phyloP scores from a whole-genome alignment of 306 rosid species.

The Prunus armeniaca region DNA sequence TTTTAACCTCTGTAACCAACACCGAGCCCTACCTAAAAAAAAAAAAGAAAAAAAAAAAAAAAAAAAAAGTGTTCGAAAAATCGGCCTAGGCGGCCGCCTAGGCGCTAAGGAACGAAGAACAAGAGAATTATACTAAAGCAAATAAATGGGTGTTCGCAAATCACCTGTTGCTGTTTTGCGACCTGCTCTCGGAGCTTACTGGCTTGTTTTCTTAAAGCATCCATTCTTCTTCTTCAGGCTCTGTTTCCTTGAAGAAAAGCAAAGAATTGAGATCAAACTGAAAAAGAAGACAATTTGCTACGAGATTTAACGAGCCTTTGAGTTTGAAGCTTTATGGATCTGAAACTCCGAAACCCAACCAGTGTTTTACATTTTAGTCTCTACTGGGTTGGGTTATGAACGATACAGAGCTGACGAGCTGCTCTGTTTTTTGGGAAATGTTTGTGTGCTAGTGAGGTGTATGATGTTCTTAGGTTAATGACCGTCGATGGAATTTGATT shows the following conservation, averaged over 20 bases:
- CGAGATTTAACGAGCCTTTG: not conserved
- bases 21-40: too few species aligned
- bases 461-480: not conserved
- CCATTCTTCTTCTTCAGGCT: constrained; percentile 46
- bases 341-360: not conserved
- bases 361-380: not conserved
- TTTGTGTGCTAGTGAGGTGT: not conserved
- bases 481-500: constrained; percentile 3
- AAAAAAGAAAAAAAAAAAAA: too few species aligned
- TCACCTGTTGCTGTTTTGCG: constrained; percentile 84
- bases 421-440: not conserved
- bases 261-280: not conserved
- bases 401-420: not conserved
- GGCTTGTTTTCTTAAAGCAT: constrained; percentile 85
- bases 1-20: constrained; percentile 14
- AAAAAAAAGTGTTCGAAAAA: not conserved
- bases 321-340: constrained; percentile 4
- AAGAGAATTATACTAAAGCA: not conserved
- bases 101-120: not conserved
- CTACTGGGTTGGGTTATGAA: constrained; percentile 6
- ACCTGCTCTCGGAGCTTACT: constrained; percentile 87
- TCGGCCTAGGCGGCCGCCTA: too few species aligned
- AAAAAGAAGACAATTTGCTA: not conserved
- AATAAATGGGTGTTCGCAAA: not conserved
- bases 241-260: constrained; percentile 3